A percentile compares a stretch with the other conserved stretches of the same genome.
Conservation (phyloP, 352 stramenopile species). For the Thalassiosira mediterranea region DNA sequence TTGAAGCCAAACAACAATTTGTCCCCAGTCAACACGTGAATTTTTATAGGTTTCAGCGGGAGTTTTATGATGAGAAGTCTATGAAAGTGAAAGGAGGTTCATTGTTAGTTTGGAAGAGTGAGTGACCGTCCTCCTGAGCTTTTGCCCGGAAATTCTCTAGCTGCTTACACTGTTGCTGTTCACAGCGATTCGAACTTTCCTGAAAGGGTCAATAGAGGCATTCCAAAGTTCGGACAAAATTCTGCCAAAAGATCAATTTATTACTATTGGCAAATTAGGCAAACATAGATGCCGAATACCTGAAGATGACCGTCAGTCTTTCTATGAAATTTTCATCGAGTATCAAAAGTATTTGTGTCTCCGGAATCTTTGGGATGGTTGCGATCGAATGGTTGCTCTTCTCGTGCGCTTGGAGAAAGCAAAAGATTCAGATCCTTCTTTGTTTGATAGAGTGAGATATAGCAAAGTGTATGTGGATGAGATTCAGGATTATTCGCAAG, state of each 20-base stretch:
- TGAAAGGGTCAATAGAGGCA: constrained; percentile 80
- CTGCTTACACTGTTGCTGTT: too few relatives aligned
- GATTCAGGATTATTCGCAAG: constrained; percentile 65
- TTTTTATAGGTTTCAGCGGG: constrained; percentile 58
- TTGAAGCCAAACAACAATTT: constrained; percentile 5
- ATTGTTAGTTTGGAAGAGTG: constrained; percentile 63
- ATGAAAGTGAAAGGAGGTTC: constrained; percentile 22
- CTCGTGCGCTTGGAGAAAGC: constrained; percentile 18
- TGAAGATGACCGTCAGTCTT: constrained; percentile 21
- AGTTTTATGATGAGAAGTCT: constrained; percentile 36
- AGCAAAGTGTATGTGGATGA: constrained; percentile 62
- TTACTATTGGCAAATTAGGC: constrained; percentile 34
- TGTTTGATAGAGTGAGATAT: constrained; percentile 29
- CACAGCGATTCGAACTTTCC: constrained; percentile 62
- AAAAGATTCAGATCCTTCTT: constrained; percentile 17
- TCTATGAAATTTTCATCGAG: constrained; percentile 59
- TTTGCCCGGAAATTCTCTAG: too few relatives aligned
- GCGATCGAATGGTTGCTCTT: constrained; percentile 49
- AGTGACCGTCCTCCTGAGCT: too few relatives aligned
- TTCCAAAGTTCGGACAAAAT: constrained; percentile 19
- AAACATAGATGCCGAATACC: constrained; percentile 60
- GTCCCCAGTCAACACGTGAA: constrained; percentile 26
- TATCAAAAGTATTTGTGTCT: constrained; percentile 57
- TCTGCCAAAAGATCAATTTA: constrained; percentile 54
- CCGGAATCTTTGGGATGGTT: constrained; percentile 63